Evolutionary conservation across 768 basidiomycete genomes (phyloP).

Genomic region (Amanita thiersii): DNA sequence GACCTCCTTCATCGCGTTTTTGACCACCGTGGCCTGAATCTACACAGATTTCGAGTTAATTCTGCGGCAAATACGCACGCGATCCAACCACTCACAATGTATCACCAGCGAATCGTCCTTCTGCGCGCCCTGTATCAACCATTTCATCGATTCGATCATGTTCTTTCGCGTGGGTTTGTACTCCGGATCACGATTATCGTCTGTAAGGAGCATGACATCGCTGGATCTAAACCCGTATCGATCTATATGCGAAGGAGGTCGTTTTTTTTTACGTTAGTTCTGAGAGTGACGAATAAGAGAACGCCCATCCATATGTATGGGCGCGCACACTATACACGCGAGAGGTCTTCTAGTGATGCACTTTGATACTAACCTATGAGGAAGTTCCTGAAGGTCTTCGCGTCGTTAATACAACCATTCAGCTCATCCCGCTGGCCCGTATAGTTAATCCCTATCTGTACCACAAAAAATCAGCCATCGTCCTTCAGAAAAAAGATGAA

Average conservation of each 20-base stretch:
- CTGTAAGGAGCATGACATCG: slow-evolving; percentile 66
- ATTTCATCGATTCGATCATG: slow-evolving; percentile 40
- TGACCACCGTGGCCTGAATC: slow-evolving; percentile 98
- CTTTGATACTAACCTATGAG: too few species aligned
- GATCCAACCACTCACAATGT: slow-evolving; percentile 41
- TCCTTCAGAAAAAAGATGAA: neutral
- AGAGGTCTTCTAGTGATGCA: too few species aligned
- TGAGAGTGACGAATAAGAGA: too few species aligned
- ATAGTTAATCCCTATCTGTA: slow-evolving; percentile 77
- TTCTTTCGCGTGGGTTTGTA: slow-evolving; percentile 37
- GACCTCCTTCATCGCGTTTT: slow-evolving; percentile 66
- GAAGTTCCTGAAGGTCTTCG: slow-evolving; percentile 60
- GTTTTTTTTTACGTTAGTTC: too few species aligned
- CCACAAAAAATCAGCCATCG: neutral
- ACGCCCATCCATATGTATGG: slow-evolving; percentile 39
- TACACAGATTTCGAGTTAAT: slow-evolving; percentile 16
- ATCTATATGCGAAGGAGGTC: slow-evolving; percentile 16
- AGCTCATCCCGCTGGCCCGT: slow-evolving; percentile 53
- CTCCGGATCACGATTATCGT: slow-evolving; percentile 39
- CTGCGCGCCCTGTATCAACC: slow-evolving; percentile 61
- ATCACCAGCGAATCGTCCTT: slow-evolving; percentile 72
- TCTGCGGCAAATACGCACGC: neutral
- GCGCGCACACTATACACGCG: too few species aligned
- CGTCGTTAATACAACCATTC: slow-evolving; percentile 78
- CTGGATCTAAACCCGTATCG: slow-evolving; percentile 46